Evolutionary conservation across 306 rosid genomes (phyloP), one percentile per base, ranked within the genome.

Genomic region (Echinosophora koreensis): DNA sequence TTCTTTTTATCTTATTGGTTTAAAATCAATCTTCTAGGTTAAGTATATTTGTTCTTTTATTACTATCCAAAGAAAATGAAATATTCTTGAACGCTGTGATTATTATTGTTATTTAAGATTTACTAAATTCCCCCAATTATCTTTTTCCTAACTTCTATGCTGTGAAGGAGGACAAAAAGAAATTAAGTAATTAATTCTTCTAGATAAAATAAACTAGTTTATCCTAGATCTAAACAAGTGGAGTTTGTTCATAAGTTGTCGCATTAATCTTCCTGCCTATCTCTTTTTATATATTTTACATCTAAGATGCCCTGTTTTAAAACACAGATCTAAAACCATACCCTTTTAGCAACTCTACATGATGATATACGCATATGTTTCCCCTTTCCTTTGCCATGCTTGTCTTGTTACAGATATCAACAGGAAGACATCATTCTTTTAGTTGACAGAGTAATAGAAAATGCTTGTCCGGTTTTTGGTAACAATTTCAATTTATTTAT

Each of bases 371-470:
- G n/a, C n/a, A n/a, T 22, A 22, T 7, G 71, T 56, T 22, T 54
- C 8, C 41, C 2, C 8, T 32, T 39, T n/a, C 44, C 41, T 77
- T 14, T 2, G 34, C 46, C 55, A 1, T 27, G 6, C 56, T 22
- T 76, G 65, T 65, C 28, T 39, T 32, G 62, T 18, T 27, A 44
- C 34, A 5, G 22, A 22, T 32, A 27, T 51, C 75, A 17, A 35
- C 12, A 57, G 15, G 56, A 42, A 57, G 67, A 38, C 65, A 71
- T 72, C 35, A 18, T 71, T 56, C 64, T 56, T 41, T 15, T 34
- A 37, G 38, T 71, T 38, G 44, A 55, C 37, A 71, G 10, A 17
- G 49, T 22, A 22, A 22, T 22, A 22, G 22, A 22, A 22, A 22
- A 22, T 0, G 0, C 22, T 22, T 22, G 22, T 22, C 22, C 0